Evolutionary conservation across 2,329 filamentous ascomycete species (phyloP).

Genomic region (Exophiala phaeomuriformis): DNA sequence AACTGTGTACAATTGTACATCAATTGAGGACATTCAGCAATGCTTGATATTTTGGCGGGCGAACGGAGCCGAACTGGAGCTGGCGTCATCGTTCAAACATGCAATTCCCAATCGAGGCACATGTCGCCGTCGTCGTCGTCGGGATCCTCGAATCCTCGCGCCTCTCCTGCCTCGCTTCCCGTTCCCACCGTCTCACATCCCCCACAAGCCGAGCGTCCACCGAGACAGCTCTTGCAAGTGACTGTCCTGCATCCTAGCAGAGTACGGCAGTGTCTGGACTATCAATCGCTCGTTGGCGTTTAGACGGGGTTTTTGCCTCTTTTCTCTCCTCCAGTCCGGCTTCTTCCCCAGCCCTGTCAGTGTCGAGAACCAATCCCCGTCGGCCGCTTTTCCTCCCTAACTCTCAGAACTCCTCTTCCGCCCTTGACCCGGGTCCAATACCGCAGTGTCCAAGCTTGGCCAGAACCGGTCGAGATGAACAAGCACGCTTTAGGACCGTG

Average conservation of each 20-base stretch:
- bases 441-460: slow-evolving; percentile 4
- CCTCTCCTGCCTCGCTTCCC: not conserved
- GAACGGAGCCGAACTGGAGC: slow-evolving; percentile 9
- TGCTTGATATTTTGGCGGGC: not conserved
- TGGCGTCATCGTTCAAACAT: slow-evolving; percentile 6
- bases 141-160: not conserved
- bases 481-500: not conserved
- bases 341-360: slow-evolving; percentile 10
- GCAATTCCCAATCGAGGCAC: not conserved
- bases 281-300: no score
- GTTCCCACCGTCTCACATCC: slow-evolving; percentile 1
- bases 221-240: slow-evolving; percentile 3
- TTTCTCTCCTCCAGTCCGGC: slow-evolving; percentile 15
- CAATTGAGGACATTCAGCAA: no score
- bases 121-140: not conserved
- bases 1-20: no score
- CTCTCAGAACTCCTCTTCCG: not conserved
- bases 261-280: no score
- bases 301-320: not conserved
- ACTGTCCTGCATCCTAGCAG: no score
- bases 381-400: slow-evolving; percentile 9
- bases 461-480: not conserved
- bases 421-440: not conserved
- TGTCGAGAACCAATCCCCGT: slow-evolving; percentile 7
- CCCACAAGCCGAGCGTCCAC: slow-evolving; percentile 19